Evolutionary conservation across 495 filamentous ascomycete genomes (phyloP).

Genomic region (Lophiotrema nucula): DNA sequence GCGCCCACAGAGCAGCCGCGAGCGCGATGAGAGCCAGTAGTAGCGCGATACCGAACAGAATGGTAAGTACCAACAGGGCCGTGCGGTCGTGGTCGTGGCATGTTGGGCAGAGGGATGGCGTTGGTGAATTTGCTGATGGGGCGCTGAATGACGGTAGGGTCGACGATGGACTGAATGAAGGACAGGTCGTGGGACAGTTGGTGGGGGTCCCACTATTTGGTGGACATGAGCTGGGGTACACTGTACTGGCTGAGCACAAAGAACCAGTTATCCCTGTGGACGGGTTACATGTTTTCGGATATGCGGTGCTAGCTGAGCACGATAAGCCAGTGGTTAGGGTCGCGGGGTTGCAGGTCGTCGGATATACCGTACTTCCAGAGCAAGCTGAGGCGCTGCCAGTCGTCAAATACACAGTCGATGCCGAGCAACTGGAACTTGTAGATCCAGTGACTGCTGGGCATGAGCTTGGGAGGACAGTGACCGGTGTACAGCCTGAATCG

Average conservation of each 20-base stretch:
- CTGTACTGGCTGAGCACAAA: neutral
- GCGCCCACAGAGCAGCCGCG: neutral
- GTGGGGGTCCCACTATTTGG: neutral
- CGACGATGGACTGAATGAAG: neutral
- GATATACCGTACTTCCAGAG: neutral
- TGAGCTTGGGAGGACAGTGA: slow-evolving; percentile 1
- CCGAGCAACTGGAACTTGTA: neutral
- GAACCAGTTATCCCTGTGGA: neutral
- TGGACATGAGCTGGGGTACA: neutral
- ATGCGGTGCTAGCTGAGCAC: neutral
- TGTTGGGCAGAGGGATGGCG: neutral
- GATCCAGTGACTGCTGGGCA: neutral
- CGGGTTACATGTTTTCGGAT: neutral
- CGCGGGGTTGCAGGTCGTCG: neutral
- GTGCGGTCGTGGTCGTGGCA: neutral
- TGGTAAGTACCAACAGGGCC: slow-evolving; percentile 1
- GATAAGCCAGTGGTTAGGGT: neutral
- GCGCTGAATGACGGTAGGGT: neutral
- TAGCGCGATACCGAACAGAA: slow-evolving; percentile 15
- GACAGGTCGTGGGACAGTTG: neutral
- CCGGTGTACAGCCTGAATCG: neutral
- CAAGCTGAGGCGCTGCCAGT: neutral
- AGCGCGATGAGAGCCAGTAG: slow-evolving; percentile 6
- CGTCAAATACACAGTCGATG: neutral
- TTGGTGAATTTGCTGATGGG: neutral